Base-by-base conservation (phyloP, 2,329 filamentous ascomycete species). In the Phyllosticta citrichinensis region DNA sequence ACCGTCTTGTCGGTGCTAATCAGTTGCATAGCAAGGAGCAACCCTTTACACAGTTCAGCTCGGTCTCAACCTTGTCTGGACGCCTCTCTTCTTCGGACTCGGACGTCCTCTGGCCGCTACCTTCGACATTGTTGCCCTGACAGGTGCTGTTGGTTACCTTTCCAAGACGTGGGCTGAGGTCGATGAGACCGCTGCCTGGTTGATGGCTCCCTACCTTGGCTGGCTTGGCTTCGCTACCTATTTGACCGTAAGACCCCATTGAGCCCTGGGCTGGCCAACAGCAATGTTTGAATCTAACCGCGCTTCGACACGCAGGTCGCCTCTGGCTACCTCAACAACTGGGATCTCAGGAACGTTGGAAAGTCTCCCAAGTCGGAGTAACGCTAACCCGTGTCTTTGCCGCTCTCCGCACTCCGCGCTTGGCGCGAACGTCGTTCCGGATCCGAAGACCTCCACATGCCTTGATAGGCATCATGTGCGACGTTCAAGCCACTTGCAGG, bases 181-280 rank as follows among this genome's bases (percentile, higher is more conserved):
- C 55, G 92, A 97, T 72, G 73, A 79, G 20, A 80, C 85, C 8
- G 85, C 90, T 20, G 88, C 85, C 17, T 92, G 84, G 83, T 80
- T 85, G 65, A 81, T 96, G 74, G 82, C 83, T 24, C 93, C 92
- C 0, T 97, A 97, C 71, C 76, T 95, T 25, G 88, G 79, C 17
- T 97, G 93, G 93, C 76, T 97, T 67, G 79, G 85, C 58, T 97
- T 95, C 71, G 92, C 91, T 33, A 91, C 88, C 0, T 97, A 97
- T 71, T 78, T 97, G 58, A 90, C 85, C 68, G 84, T 83, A 19
- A 20, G 53, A 52, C 2, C 50, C 3, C 14, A 5, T 47, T 20
- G 2, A 30, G 3, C 24, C 14, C 4, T 35, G 14, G 14, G 12
- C 22, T 24, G 8, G 22, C 24, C 30, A 33, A 52, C 17, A 14